These are phyloP conservation scores for Akanthomyces uredinophilus DNA, from an alignment of 2,329 filamentous ascomycete species.

Conservation along the genomic window DNA sequence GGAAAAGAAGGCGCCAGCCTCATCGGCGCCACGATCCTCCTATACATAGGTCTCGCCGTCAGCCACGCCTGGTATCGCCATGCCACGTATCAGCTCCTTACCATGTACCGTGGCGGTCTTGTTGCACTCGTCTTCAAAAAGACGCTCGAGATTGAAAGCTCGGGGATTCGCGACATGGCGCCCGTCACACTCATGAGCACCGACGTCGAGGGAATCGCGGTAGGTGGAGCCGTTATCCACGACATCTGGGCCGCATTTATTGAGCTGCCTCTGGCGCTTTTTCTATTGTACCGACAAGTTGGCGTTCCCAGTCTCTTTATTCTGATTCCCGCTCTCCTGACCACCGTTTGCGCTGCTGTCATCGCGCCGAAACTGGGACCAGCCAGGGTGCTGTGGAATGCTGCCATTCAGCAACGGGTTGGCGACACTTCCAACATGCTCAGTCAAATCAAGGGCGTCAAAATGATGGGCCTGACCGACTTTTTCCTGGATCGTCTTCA, in stretches of 20 bases:
- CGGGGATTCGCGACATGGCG: constrained; percentile 27
- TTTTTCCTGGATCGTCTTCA: constrained; percentile 30
- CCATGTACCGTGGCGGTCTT: constrained; percentile 32
- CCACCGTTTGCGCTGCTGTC: constrained; percentile 18
- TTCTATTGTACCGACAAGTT: constrained; percentile 31
- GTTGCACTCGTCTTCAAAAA: constrained; percentile 46
- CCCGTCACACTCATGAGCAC: constrained; percentile 42
- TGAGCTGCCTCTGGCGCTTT: constrained; percentile 34
- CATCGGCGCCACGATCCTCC: constrained; percentile 35
- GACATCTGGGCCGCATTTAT: constrained; percentile 36
- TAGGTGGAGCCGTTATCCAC: constrained; percentile 25
- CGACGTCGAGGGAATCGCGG: constrained; percentile 35
- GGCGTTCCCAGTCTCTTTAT: constrained; percentile 26
- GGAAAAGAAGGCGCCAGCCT: constrained; percentile 29
- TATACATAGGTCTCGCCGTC: constrained; percentile 40
- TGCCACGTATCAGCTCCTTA: constrained; percentile 30
- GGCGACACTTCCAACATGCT: constrained; percentile 36
- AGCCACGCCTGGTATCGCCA: constrained; percentile 28
- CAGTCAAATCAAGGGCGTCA: constrained; percentile 37
- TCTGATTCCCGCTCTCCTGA: constrained; percentile 22
- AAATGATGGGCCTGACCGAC: constrained; percentile 38
- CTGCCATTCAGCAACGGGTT: constrained; percentile 36
- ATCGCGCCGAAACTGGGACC: constrained; percentile 27
- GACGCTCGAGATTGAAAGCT: constrained; percentile 30
- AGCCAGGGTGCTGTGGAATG: constrained; percentile 33